phyloP scores from a whole-genome alignment of 371 early-diverging fungal genomes.

The Mortierella sp. region DNA sequence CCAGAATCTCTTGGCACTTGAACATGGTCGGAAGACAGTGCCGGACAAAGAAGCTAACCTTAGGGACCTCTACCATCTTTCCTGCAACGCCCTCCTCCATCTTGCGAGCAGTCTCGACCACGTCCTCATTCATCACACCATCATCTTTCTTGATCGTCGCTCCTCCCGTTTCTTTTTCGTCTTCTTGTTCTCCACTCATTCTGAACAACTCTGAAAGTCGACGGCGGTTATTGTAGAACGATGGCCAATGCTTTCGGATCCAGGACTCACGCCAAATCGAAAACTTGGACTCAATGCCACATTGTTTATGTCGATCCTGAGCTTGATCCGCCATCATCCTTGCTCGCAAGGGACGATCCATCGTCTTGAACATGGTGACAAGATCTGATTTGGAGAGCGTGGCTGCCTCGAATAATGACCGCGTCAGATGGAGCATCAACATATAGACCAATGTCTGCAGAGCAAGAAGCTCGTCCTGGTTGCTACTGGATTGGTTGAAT shows the following conservation, averaged over 20 bases:
- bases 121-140: too few relatives aligned
- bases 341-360: slow-evolving; percentile 28
- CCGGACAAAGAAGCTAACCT: slow-evolving; percentile 11
- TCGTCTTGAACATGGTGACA: slow-evolving; percentile 30
- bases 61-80: slow-evolving; percentile 13
- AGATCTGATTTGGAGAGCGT: slow-evolving; percentile 35
- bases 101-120: slow-evolving; percentile 29
- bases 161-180: too few relatives aligned
- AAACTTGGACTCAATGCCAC: background rate
- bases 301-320: background rate
- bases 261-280: slow-evolving; percentile 39
- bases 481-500: too few relatives aligned
- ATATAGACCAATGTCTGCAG: slow-evolving; percentile 32
- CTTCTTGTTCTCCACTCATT: background rate
- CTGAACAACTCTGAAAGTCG: slow-evolving; percentile 25
- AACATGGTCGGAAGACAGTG: slow-evolving; percentile 14
- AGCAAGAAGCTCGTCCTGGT: slow-evolving; percentile 9
- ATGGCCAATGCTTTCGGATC: slow-evolving; percentile 37
- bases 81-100: slow-evolving; percentile 29
- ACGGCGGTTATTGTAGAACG: slow-evolving; percentile 40
- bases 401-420: slow-evolving; percentile 31
- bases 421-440: slow-evolving; percentile 40
- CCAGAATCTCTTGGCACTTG: slow-evolving; percentile 13
- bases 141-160: too few relatives aligned
- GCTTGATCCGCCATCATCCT: slow-evolving; percentile 7